Conservation (phyloP, 352 stramenopile species). For the Elongisporangium senticosum region DNA sequence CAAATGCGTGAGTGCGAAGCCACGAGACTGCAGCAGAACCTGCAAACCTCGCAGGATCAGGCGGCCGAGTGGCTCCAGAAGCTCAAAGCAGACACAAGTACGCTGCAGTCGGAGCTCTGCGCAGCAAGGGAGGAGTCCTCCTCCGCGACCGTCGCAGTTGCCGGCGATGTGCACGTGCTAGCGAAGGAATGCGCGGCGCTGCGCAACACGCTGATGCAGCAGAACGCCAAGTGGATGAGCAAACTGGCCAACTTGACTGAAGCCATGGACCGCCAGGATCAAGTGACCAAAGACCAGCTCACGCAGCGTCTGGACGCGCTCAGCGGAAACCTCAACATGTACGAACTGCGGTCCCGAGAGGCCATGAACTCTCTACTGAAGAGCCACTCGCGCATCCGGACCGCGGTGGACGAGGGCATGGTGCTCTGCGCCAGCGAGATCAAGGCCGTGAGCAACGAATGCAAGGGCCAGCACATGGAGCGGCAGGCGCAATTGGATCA, state of each 20-base stretch:
- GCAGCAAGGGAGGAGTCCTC: slow-evolving; percentile 29
- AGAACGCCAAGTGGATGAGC: slow-evolving; percentile 26
- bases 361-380: slow-evolving; percentile 41
- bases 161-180: slow-evolving; percentile 40
- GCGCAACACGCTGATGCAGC: slow-evolving; percentile 27
- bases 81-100: slow-evolving; percentile 30
- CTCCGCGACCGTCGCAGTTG: slow-evolving; percentile 19
- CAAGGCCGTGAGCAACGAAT: slow-evolving; percentile 33
- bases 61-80: slow-evolving; percentile 27
- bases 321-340: slow-evolving; percentile 21
- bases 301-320: slow-evolving; percentile 41
- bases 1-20: slow-evolving; percentile 39
- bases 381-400: slow-evolving; percentile 40
- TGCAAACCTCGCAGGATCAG: slow-evolving; percentile 50
- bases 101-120: slow-evolving; percentile 34
- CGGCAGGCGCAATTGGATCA: slow-evolving; percentile 30
- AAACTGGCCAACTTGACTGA: slow-evolving; percentile 42
- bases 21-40: slow-evolving; percentile 26
- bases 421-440: slow-evolving; percentile 51
- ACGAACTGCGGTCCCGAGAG: slow-evolving; percentile 41
- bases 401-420: slow-evolving; percentile 53
- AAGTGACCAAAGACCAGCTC: slow-evolving; percentile 43
- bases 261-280: slow-evolving; percentile 34
- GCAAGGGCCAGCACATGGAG: slow-evolving; percentile 24
- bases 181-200: slow-evolving; percentile 32